Conservation (phyloP, 495 filamentous ascomycete genomes). For the Penicillium bialowiezense region DNA sequence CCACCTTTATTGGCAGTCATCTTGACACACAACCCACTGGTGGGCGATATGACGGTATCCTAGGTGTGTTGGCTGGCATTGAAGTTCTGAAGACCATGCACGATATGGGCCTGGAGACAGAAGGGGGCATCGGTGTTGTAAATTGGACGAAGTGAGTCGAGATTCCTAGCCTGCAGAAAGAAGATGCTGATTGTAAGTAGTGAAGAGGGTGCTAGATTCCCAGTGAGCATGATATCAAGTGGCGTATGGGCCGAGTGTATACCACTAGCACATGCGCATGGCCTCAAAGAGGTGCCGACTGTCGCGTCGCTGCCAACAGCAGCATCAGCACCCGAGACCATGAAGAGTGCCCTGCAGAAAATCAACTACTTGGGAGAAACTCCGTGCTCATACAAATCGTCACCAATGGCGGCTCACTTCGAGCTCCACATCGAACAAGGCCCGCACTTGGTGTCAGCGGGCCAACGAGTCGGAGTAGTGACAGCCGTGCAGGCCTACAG, state of each 20-base stretch:
- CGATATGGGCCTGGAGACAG: constrained; percentile 67
- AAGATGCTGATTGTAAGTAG: constrained; percentile 24
- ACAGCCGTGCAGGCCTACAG: constrained; percentile 64
- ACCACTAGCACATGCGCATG: constrained; percentile 59
- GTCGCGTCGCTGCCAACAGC: constrained; percentile 45
- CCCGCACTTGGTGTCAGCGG: constrained; percentile 60
- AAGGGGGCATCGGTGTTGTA: constrained; percentile 67
- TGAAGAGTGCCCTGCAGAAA: constrained; percentile 65
- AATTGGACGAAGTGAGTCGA: constrained; percentile 71
- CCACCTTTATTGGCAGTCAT: constrained; percentile 71
- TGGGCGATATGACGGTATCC: constrained; percentile 71
- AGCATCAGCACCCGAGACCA: constrained; percentile 53
- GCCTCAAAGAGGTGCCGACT: constrained; percentile 51
- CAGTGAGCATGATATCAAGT: constrained; percentile 71
- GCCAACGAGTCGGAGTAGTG: constrained; percentile 67
- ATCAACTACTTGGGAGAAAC: constrained; percentile 66
- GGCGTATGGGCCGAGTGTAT: constrained; percentile 75
- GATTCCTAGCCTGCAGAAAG: background rate
- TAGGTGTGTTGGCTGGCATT: constrained; percentile 70
- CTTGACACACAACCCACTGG: constrained; percentile 77
- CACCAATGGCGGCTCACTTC: constrained; percentile 77
- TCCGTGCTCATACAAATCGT: constrained; percentile 55
- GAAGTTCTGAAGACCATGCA: constrained; percentile 67
- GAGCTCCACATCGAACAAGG: constrained; percentile 85
- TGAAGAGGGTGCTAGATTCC: constrained; percentile 80